Conservation (phyloP, 805 yeast species). For the Candida koratica region DNA sequence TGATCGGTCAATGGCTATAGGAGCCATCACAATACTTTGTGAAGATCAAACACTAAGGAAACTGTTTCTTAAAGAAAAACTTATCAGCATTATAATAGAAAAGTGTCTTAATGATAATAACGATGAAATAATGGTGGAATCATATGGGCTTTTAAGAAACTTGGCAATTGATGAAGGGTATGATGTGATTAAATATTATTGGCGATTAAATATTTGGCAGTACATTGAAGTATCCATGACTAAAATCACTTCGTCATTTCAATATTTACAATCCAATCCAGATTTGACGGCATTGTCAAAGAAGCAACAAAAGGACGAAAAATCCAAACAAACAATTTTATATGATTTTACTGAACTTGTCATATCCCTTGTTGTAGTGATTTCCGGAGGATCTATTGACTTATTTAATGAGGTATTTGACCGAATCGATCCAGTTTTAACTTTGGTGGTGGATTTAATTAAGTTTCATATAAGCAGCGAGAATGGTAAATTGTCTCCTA, state of each 20-base stretch:
- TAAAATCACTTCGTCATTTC: slow-evolving; percentile 49
- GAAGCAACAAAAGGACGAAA: slow-evolving; percentile 26
- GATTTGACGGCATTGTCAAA: slow-evolving; percentile 16
- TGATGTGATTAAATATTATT: slow-evolving; percentile 66
- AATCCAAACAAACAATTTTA: slow-evolving; percentile 46
- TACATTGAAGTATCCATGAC: slow-evolving; percentile 49
- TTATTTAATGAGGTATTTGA: slow-evolving; percentile 45
- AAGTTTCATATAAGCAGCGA: slow-evolving; percentile 26
- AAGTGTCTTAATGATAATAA: slow-evolving; percentile 61
- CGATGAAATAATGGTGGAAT: slow-evolving; percentile 74
- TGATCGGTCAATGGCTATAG: slow-evolving; percentile 74
- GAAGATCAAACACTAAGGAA: slow-evolving; percentile 66
- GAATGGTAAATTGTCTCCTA: slow-evolving; percentile 30
- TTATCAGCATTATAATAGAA: slow-evolving; percentile 60
- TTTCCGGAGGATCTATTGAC: slow-evolving; percentile 60
- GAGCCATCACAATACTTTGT: slow-evolving; percentile 65
- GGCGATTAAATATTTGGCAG: slow-evolving; percentile 78
- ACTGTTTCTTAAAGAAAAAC: slow-evolving; percentile 63
- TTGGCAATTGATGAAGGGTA: slow-evolving; percentile 84
- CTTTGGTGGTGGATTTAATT: slow-evolving; percentile 35
- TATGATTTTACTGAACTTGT: slow-evolving; percentile 72
- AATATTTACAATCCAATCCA: slow-evolving; percentile 29
- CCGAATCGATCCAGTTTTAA: slow-evolving; percentile 35
- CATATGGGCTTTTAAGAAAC: slow-evolving; percentile 78
- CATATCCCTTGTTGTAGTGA: slow-evolving; percentile 60